Evolutionary conservation across 192 early-diverging fungal genomes (phyloP), one percentile per base, ranked within the genome.

Genomic region (Entomortierella chlamydospora): DNA sequence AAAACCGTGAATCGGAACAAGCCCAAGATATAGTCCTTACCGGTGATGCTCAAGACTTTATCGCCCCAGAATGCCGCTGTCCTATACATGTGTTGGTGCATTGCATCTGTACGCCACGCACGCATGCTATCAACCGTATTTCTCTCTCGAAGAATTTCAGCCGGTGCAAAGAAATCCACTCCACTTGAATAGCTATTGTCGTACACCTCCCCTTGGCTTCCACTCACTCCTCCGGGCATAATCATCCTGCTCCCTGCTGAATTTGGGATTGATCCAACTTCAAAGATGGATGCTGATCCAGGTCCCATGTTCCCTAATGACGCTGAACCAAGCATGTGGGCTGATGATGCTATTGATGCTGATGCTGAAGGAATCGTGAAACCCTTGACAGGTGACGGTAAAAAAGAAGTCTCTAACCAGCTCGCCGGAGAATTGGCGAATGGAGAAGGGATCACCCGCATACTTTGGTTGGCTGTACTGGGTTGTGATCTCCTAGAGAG

Each of bases 31-130:
- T 2, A 18, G 6, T 25, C 33, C 41, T 72, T 85, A 91, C 90
- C 85, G 47, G 90, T 87, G 23, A 90, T 73, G 22, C 73, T 81
- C 53, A 90, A 55, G 26, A 92, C 69, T 45, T 92, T 91, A 61
- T 92, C 90, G 4, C 90, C 91, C 87, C 89, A 91, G 64, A 84
- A 92, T 11, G 81, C 87, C 12, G 90, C 90, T 18, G 89, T 84
- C n/a, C 64, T 73, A 53, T 73, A 84, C 45, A 90, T 57, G 45
- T 88, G 78, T 22, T 83, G 78, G 45, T 84, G 73, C 29, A 86
- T 65, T 10, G 90, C 89, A 64, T 89, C 87, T 12, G 82, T 70
- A 8, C 90, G 72, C 73, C 87, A 84, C 22, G 68, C 50, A 2
- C 90, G 73, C 63, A 91, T 59, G 47, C 85, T 69, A 30, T 86